Base-by-base conservation (phyloP, 2,329 filamentous ascomycete genomes). In the Apiospora rasikravindrae region DNA sequence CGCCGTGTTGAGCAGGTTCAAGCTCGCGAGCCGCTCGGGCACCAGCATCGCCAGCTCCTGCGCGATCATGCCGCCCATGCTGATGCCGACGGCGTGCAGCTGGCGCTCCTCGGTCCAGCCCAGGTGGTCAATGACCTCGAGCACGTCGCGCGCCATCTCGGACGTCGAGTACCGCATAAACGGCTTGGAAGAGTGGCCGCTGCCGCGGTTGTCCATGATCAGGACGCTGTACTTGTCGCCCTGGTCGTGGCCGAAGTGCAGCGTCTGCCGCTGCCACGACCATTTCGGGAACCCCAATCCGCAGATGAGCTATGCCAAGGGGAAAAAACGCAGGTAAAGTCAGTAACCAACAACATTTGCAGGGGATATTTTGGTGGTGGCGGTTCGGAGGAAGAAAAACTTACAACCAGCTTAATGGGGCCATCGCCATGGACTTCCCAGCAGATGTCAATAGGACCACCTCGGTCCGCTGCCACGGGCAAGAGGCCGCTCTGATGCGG, bases 11-110 rank as follows among this genome's bases (percentile, higher is more conserved):
- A 91, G 82, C 3, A 94, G 86, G 45, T 83, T 87, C 24, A 94
- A 83, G 22, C 87, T 89, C 33, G 84, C 83, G 70, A 93, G 80
- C 67, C 88, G 84, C 16, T 82, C 74, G 0, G 90, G 89, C 42
- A 85, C 82, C n/a, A 85, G 81, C 75, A 82, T 84, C 29, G 87
- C 90, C 4, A 98, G 79, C 83, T 98, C 95, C 82, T 97, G 95
- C 2, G 93, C 90, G 77, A 98, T 96, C 95, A 98, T 97, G 78
- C 95, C 94, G 74, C 94, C 94, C 88, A 97, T 93, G 73, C 92
- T 94, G 75, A 96, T 90, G 71, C 94, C 95, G 45, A 93, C 86
- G 70, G 97, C 81, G 83, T 98, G 91, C 80, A 84, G 86, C 83
- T 77, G 85, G 77, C 79, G 86, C 74, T 70, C 81, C 67, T 72